These are phyloP conservation scores for Boletus coccyginus DNA, from an alignment of 768 basidiomycete species.

Conservation along the genomic window DNA sequence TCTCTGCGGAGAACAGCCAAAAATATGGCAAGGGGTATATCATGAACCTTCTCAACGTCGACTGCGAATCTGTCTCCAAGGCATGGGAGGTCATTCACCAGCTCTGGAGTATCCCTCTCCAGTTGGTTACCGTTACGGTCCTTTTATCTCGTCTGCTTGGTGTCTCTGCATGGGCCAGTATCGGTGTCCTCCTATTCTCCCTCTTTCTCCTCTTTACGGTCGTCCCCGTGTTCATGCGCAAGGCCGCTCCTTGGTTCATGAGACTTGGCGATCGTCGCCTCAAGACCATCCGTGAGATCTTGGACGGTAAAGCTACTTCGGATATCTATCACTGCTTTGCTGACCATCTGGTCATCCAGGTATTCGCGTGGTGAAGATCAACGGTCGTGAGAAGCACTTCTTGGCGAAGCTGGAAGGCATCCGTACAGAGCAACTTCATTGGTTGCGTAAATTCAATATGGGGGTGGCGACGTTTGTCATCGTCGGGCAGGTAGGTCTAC, in stretches of 20 bases:
- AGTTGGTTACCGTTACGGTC: slow-evolving; percentile 20
- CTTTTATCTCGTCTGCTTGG: slow-evolving; percentile 27
- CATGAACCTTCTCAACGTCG: slow-evolving; percentile 31
- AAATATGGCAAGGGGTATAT: slow-evolving; percentile 27
- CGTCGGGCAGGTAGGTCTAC: slow-evolving; percentile 20
- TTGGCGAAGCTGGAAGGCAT: slow-evolving; percentile 21
- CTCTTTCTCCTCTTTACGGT: slow-evolving; percentile 29
- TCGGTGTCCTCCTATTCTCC: slow-evolving; percentile 24
- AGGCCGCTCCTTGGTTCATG: slow-evolving; percentile 29
- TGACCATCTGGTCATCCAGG: slow-evolving; percentile 4
- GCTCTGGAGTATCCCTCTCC: slow-evolving; percentile 30
- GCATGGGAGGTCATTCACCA: slow-evolving; percentile 28
- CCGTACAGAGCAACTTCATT: slow-evolving; percentile 23
- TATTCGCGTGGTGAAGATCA: slow-evolving; percentile 29
- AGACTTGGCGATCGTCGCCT: slow-evolving; percentile 27
- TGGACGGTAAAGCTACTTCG: slow-evolving; percentile 20
- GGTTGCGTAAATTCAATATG: slow-evolving; percentile 24
- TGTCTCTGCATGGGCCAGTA: slow-evolving; percentile 28
- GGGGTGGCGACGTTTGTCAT: slow-evolving; percentile 25
- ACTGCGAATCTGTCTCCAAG: slow-evolving; percentile 30
- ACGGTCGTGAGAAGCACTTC: slow-evolving; percentile 26
- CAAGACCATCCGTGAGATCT: slow-evolving; percentile 27
- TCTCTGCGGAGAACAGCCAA: slow-evolving; percentile 25
- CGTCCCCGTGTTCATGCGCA: slow-evolving; percentile 32
- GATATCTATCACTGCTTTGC: not conserved